These are phyloP conservation scores for Venturia effusa DNA, from an alignment of 2,329 filamentous ascomycete species.

Conservation along the genomic window DNA sequence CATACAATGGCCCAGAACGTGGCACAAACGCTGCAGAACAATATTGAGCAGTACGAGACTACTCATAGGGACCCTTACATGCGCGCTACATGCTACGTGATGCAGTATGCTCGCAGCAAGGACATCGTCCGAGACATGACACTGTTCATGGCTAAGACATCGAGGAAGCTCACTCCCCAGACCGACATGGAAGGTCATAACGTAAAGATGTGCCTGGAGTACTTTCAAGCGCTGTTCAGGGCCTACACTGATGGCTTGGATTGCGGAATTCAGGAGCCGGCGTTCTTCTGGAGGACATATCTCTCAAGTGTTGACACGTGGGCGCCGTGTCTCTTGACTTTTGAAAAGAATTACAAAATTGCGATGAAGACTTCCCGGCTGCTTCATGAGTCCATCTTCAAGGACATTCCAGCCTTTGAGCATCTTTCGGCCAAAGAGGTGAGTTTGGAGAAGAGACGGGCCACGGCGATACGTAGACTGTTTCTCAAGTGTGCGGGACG, in stretches of 20 bases:
- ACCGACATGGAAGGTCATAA: conserved; percentile 1
- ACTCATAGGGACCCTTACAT: conserved; percentile 4
- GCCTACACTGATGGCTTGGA: not conserved
- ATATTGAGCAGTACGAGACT: conserved; percentile 6
- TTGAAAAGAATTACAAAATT: not conserved
- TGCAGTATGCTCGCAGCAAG: not conserved
- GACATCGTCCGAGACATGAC: not conserved
- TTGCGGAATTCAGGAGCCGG: not conserved
- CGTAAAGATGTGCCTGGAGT: not conserved
- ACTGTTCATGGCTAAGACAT: not conserved
- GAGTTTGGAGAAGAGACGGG: not conserved
- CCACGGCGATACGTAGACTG: not conserved
- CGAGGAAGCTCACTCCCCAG: not conserved
- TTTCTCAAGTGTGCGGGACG: not conserved
- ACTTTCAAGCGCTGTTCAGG: not conserved
- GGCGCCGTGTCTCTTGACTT: not conserved
- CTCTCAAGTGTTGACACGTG: not conserved
- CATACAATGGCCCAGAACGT: not conserved
- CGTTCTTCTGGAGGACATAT: not conserved
- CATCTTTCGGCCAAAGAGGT: not conserved
- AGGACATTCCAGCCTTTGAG: not conserved
- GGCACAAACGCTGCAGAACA: not conserved
- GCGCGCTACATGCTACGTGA: not conserved
- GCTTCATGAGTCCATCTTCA: not conserved
- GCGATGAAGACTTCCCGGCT: not conserved